A percentile compares a stretch with the other conserved stretches of the same genome.
Conservation (phyloP, 176 grass and related monocot species). For the Bolboschoenus planiculmis region DNA sequence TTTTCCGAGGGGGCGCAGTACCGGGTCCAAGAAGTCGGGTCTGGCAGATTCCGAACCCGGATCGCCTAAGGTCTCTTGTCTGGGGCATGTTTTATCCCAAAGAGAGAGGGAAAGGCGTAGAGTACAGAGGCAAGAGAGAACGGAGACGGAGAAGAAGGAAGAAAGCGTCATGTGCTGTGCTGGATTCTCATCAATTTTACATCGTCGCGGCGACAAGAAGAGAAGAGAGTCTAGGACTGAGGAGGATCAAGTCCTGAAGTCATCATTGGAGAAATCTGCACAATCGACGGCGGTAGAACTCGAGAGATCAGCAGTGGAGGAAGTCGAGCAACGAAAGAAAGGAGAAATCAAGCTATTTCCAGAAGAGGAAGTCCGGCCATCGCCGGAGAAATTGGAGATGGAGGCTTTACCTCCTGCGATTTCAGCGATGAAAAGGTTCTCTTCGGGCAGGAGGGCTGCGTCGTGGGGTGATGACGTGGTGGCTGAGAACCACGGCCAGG, state of each 20-base stretch:
- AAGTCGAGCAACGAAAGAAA: background rate
- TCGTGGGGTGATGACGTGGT: conserved; percentile 49
- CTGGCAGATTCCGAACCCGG: conserved; percentile 50
- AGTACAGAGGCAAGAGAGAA: background rate
- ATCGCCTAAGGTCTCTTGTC: conserved; percentile 96
- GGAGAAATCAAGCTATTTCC: background rate
- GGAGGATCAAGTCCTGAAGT: background rate
- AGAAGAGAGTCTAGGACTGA: background rate
- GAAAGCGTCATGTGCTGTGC: conserved; percentile 24
- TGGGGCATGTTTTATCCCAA: conserved; percentile 85
- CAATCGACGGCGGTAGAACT: background rate
- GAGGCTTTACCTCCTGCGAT: conserved; percentile 21
- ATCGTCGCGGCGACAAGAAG: conserved; percentile 16
- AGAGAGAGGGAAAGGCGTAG: conserved; percentile 47
- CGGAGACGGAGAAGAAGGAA: background rate
- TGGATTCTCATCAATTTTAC: conserved; percentile 25
- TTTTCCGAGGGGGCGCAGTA: conserved; percentile 51
- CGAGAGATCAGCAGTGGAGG: background rate
- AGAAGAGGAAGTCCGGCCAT: background rate
- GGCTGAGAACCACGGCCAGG: conserved; percentile 17
- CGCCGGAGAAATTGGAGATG: background rate
- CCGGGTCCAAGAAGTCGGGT: conserved; percentile 13
- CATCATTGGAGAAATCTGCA: background rate
- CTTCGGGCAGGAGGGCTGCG: conserved; percentile 50
- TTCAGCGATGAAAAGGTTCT: conserved; percentile 43